Evolutionary conservation across 208 protist genomes (phyloP).

Genomic region (Crithidia brevicula): DNA sequence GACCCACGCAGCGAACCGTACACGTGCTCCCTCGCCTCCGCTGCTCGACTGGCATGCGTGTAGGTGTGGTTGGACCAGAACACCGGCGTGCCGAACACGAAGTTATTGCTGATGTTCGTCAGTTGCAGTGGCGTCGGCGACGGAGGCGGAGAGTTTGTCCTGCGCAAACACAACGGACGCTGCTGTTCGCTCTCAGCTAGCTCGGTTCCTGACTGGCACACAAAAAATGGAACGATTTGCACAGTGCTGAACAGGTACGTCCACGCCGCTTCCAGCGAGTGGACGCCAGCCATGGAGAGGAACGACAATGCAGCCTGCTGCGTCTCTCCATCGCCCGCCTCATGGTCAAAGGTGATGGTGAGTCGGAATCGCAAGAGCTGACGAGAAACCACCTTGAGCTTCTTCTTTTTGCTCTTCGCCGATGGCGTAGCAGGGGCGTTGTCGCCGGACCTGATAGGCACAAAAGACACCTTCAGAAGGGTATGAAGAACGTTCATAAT

Average conservation of each 20-base stretch:
- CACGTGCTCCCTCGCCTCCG: not conserved
- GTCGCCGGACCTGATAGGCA: conserved; percentile 6
- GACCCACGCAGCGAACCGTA: conserved; percentile 24
- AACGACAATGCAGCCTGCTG: conserved; percentile 33
- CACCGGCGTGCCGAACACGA: conserved; percentile 31
- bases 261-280: conserved; percentile 52
- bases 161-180: not conserved
- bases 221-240: conserved; percentile 43
- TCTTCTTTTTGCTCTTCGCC: conserved; percentile 1
- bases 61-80: conserved; percentile 40
- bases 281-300: conserved; percentile 43
- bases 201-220: not conserved
- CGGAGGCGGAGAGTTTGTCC: not conserved
- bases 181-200: not conserved
- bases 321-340: conserved; percentile 19
- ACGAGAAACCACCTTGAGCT: conserved; percentile 39
- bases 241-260: conserved; percentile 46
- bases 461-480: conserved; percentile 38
- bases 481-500: conserved; percentile 46
- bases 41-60: conserved; percentile 4
- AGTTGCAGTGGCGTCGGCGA: not conserved
- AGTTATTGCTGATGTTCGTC: conserved; percentile 13
- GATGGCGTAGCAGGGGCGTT: not conserved
- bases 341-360: conserved; percentile 42
- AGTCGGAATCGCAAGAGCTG: conserved; percentile 52